Percentiles rank a stretch among this genome's conserved stretches.
Evolutionary conservation across 176 grass and related monocot genomes (phyloP).

Genomic region (Typha latifolia): DNA sequence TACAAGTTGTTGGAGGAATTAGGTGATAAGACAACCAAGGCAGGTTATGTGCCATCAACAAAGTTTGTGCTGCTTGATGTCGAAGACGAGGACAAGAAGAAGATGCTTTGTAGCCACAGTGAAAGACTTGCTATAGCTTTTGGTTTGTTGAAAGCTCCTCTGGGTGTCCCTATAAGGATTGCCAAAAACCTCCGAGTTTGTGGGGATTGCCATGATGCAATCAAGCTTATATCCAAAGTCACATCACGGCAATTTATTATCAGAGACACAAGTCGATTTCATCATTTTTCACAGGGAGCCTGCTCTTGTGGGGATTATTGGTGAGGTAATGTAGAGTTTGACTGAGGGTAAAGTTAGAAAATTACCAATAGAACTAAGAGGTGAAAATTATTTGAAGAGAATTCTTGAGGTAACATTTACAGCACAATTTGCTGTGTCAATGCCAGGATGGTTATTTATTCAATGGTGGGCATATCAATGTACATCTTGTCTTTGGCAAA

Average conservation of each 20-base stretch:
- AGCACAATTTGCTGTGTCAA: too few relatives aligned
- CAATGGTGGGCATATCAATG: too few relatives aligned
- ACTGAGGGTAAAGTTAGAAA: too few relatives aligned
- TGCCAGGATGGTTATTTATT: too few relatives aligned
- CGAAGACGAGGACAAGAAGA: conserved; percentile 11
- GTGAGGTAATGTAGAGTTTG: not conserved
- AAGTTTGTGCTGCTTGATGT: conserved; percentile 14
- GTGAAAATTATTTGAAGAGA: too few relatives aligned
- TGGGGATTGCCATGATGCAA: conserved; percentile 6
- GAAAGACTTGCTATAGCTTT: conserved; percentile 21
- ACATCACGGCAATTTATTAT: conserved; percentile 7
- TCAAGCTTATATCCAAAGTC: conserved; percentile 10
- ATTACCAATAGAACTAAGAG: too few relatives aligned
- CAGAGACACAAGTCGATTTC: conserved; percentile 13
- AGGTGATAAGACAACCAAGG: conserved; percentile 1
- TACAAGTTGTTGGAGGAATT: conserved; percentile 13
- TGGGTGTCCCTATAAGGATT: not conserved
- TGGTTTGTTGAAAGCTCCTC: conserved; percentile 8
- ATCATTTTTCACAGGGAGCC: conserved; percentile 9
- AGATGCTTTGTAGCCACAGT: conserved; percentile 19
- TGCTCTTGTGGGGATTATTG: conserved; percentile 19
- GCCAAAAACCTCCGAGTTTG: conserved; percentile 18
- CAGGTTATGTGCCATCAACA: conserved; percentile 12
- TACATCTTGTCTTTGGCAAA: too few relatives aligned
- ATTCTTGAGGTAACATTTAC: too few relatives aligned